A percentile compares a stretch with the other conserved stretches of the same genome.
Conservation (phyloP, 192 early-diverging fungal genomes). For the Jimgerdemannia lactiflua region DNA sequence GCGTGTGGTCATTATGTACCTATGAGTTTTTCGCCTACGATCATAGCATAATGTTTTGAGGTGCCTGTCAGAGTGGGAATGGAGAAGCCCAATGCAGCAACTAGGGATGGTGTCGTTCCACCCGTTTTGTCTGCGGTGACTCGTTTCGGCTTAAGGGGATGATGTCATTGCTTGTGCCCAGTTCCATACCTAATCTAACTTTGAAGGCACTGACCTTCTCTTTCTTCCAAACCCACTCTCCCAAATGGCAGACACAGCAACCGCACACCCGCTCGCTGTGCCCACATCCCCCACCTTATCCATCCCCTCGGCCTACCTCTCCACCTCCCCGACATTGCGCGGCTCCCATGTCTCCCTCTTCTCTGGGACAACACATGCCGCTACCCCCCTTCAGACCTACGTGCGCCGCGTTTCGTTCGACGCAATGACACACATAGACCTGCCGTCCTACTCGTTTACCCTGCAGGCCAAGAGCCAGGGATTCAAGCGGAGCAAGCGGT, state of each 20-base stretch:
- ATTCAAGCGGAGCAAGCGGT: conserved; percentile 31
- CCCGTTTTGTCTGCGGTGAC: no score
- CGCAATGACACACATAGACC: conserved; percentile 32
- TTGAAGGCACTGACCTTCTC: not conserved
- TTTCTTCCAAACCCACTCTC: not conserved
- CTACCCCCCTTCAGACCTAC: conserved; percentile 15
- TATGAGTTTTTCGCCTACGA: no score
- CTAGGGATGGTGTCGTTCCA: no score
- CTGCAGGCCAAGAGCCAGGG: conserved; percentile 42
- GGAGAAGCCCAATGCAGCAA: no score
- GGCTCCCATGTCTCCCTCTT: not conserved
- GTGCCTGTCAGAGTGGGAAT: no score
- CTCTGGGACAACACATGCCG: not conserved
- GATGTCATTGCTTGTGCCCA: no score
- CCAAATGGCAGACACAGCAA: no score
- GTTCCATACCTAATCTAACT: not conserved
- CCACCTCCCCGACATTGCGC: not conserved
- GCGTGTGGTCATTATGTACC: no score
- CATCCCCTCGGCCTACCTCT: not conserved
- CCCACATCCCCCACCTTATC: not conserved
- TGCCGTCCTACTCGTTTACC: conserved; percentile 41
- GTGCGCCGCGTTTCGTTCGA: conserved; percentile 35
- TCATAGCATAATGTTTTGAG: no score
- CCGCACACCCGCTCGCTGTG: not conserved
- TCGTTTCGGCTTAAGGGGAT: no score